Base-by-base conservation (phyloP, 805 yeast genomes). In the Yamadazyma endophytica region DNA sequence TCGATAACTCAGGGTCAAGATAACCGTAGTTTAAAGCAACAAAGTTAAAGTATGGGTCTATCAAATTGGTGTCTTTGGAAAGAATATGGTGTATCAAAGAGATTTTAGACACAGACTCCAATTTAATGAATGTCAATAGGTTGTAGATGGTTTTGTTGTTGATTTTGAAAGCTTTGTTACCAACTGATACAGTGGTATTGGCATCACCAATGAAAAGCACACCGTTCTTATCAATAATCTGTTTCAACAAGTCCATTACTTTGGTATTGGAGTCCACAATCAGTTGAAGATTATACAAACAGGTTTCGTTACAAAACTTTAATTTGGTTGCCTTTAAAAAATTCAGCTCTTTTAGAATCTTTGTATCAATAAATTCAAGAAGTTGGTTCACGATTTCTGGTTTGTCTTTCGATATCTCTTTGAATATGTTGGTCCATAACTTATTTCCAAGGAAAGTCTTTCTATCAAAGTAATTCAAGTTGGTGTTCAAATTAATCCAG, bases 1-100 rank as follows among this genome's bases (percentile, higher is more conserved):
- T 79, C 1, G 90, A 68, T 34, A 82, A 59, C 29, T 79, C 75
- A 0, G 97, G 95, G 39, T 84, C 94, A 49, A 84, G 82, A 13
- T 77, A 64, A 33, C 79, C 77, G 3, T 79, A 71, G 30, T 60
- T 56, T n/a, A 63, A 51, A 2, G 74, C 68, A 9, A 78, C 47
- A 58, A 77, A 70, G 35, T 70, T 62, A 41, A 77, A 68, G 44
- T 82, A 89, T 1, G 88, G 83, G 1, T 86, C 78, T 1, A 84
- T 68, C 14, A 90, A 61, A 46, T 88, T 96, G 2, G 85, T 83
- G 24, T 75, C 64, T 21, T 61, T 49, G 4, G 55, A 38, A 22
- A 90, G 59, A 12, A 83, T 68, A 9, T 56, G 49, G 6, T 77
- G 46, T 0, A 70, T 70, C 12, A 82, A 64, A 9, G 70, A 70